Conservation (phyloP, 495 filamentous ascomycete genomes). For the Penicillium pulvis region DNA sequence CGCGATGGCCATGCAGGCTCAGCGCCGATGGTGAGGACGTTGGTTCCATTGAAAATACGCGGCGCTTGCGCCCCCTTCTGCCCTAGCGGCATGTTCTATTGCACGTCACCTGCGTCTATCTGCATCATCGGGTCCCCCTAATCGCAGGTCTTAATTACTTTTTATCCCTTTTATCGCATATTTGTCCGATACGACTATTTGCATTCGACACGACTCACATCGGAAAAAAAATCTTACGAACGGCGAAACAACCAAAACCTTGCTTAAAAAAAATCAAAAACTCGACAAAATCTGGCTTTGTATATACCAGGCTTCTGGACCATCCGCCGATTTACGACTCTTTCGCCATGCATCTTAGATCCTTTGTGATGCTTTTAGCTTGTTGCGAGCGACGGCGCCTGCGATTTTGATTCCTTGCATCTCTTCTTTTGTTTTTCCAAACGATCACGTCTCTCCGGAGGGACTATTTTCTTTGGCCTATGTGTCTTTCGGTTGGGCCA, state of each 20-base stretch:
- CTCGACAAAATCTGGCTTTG: constrained; percentile 33
- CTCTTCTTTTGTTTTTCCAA: constrained; percentile 25
- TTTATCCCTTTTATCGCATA: constrained; percentile 30
- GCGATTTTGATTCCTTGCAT: constrained; percentile 46
- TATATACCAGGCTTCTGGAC: constrained; percentile 37
- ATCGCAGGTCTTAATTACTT: constrained; percentile 44
- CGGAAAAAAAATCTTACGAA: constrained; percentile 35
- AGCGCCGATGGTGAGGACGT: constrained; percentile 60
- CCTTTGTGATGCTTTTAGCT: constrained; percentile 43
- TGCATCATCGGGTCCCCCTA: constrained; percentile 45
- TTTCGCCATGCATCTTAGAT: constrained; percentile 43
- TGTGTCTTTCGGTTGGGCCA: constrained; percentile 33
- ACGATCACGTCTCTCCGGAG: constrained; percentile 50
- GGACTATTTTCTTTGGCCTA: constrained; percentile 34
- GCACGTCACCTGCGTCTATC: constrained; percentile 38
- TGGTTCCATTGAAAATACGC: constrained; percentile 30
- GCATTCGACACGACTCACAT: constrained; percentile 40
- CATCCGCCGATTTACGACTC: constrained; percentile 39
- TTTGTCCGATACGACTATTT: constrained; percentile 31
- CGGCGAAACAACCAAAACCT: constrained; percentile 16
- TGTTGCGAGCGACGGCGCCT: constrained; percentile 53
- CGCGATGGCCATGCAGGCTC: constrained; percentile 71
- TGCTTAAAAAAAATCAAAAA: constrained; percentile 14
- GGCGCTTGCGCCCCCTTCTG: constrained; percentile 30
- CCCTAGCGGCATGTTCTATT: constrained; percentile 36